Evolutionary conservation across 495 filamentous ascomycete species (phyloP).

Genomic region (Talaromyces trachyspermus): DNA sequence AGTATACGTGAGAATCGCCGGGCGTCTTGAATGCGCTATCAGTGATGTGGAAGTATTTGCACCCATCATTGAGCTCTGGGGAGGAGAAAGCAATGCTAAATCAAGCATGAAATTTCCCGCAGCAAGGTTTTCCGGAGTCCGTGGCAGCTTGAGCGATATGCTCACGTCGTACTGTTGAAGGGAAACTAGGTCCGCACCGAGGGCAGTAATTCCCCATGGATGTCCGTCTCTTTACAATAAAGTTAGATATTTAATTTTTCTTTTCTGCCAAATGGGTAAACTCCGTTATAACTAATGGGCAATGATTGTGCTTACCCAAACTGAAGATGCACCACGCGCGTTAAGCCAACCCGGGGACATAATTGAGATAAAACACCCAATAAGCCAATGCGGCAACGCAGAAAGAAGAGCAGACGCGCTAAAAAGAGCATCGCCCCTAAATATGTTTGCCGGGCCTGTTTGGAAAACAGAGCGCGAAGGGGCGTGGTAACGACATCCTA

Average conservation of each 20-base stretch:
- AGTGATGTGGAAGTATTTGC: slow-evolving; percentile 20
- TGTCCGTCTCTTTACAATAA: slow-evolving; percentile 24
- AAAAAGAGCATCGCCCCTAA: slow-evolving; percentile 60
- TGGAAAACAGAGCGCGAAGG: slow-evolving; percentile 49
- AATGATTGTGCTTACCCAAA: slow-evolving; percentile 51
- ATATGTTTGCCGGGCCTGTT: slow-evolving; percentile 62
- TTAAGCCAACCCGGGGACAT: slow-evolving; percentile 67
- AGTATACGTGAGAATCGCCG: slow-evolving; percentile 60
- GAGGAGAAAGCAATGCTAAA: slow-evolving; percentile 51
- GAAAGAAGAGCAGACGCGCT: slow-evolving; percentile 51
- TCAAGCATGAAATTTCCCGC: slow-evolving; percentile 92
- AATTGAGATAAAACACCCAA: slow-evolving; percentile 69
- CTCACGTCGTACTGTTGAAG: slow-evolving; percentile 58
- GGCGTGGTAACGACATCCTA: slow-evolving; percentile 25
- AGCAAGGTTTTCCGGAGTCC: slow-evolving; percentile 42
- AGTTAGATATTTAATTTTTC: too few species aligned
- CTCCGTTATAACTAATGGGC: neutral
- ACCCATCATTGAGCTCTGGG: slow-evolving; percentile 19
- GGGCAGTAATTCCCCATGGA: slow-evolving; percentile 36
- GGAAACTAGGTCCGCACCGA: slow-evolving; percentile 34
- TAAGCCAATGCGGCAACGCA: slow-evolving; percentile 61
- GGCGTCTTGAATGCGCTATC: slow-evolving; percentile 44
- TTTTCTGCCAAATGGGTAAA: too few species aligned
- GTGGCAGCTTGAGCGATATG: slow-evolving; percentile 66
- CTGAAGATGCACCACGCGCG: slow-evolving; percentile 68